Evolutionary conservation across 169 alveolate genomes (phyloP).

Genomic region (Cryptosporidium ryanae): DNA sequence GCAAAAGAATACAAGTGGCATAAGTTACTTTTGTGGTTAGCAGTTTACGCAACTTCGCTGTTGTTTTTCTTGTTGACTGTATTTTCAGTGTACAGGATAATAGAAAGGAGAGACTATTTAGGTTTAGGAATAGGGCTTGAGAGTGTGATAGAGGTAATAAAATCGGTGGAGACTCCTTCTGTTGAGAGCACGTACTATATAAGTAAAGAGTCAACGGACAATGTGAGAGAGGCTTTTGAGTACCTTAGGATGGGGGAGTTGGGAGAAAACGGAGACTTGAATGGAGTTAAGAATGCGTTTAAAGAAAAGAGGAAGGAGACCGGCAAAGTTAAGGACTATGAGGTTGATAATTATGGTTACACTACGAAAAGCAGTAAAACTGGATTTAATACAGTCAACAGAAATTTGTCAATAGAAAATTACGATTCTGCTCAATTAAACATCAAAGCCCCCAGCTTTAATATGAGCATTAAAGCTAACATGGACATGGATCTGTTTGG

Average conservation of each 20-base stretch:
- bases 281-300: neutral
- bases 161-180: conserved; percentile 30
- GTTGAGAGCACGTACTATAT: conserved; percentile 41
- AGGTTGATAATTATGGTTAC: neutral
- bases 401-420: neutral
- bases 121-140: neutral
- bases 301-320: neutral
- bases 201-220: conserved; percentile 54
- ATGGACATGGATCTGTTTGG: neutral
- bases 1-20: neutral
- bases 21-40: neutral
- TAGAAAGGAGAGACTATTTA: neutral
- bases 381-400: neutral
- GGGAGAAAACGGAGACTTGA: neutral
- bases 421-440: too few species aligned
- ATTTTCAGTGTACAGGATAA: conserved; percentile 14
- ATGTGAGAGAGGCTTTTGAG: conserved; percentile 40
- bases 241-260: conserved; percentile 15
- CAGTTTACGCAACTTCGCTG: neutral
- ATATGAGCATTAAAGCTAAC: neutral
- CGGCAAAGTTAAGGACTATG: neutral
- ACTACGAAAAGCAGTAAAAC: neutral
- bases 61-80: conserved; percentile 22
- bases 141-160: conserved; percentile 15
- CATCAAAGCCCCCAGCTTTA: neutral